phyloP scores from a whole-genome alignment of 805 yeast genomes.

The Lachancea dasiensis region DNA sequence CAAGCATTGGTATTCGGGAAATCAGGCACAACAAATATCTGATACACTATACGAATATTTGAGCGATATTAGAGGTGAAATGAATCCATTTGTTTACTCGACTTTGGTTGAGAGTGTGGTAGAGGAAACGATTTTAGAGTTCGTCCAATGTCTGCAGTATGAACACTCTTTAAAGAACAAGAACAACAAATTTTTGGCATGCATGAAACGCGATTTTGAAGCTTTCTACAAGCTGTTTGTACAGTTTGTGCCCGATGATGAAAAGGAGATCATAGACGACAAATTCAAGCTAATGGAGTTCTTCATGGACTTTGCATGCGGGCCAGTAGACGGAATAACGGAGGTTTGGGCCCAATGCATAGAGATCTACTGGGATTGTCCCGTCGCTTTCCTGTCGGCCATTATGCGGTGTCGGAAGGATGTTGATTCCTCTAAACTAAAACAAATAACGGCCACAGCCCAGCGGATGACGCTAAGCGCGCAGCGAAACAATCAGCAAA shows the following conservation, averaged over 20 bases:
- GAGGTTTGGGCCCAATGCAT: constrained; percentile 57
- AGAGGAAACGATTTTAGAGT: constrained; percentile 46
- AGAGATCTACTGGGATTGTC: constrained; percentile 67
- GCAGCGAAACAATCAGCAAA: constrained; percentile 15
- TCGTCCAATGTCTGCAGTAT: constrained; percentile 42
- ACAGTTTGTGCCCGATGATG: constrained; percentile 36
- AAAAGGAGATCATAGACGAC: constrained; percentile 36
- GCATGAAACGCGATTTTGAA: constrained; percentile 57
- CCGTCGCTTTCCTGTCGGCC: constrained; percentile 60
- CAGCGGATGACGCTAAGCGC: constrained; percentile 16
- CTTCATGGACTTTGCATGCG: constrained; percentile 50
- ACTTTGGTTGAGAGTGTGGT: constrained; percentile 48
- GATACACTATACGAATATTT: constrained; percentile 75
- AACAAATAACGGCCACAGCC: constrained; percentile 19
- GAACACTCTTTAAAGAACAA: constrained; percentile 38
- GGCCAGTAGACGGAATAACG: constrained; percentile 43
- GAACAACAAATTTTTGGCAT: constrained; percentile 41
- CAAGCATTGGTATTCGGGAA: constrained; percentile 61
- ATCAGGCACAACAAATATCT: constrained; percentile 53
- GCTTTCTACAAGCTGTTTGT: constrained; percentile 48
- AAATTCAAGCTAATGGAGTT: constrained; percentile 57
- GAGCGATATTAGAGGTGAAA: constrained; percentile 50
- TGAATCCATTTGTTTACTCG: constrained; percentile 50
- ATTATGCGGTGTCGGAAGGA: constrained; percentile 45
- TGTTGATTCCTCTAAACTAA: constrained; percentile 30